Conservation (phyloP, 1,284 basidiomycete genomes). For the Golubevia pallescens region DNA sequence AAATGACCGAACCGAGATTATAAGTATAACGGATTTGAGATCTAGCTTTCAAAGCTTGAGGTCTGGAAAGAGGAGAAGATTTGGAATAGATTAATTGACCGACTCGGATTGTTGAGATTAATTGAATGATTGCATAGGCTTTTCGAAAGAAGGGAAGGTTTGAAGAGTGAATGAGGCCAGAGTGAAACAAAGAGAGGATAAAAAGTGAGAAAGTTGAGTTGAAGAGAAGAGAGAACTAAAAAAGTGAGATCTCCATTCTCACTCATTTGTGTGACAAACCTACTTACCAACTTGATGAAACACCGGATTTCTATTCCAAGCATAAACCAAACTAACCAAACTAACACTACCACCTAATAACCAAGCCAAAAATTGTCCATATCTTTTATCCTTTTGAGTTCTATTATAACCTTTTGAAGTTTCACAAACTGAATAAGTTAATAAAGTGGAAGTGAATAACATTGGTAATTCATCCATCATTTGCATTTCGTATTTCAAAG, state of each 20-base stretch:
- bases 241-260: no score
- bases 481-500: conserved; percentile 45
- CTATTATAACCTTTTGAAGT: conserved; percentile 20
- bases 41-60: background rate
- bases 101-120: conserved; percentile 17
- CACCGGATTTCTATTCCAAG: conserved; percentile 45
- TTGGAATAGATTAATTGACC: conserved; percentile 11
- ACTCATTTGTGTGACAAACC: no score
- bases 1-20: conserved; percentile 31
- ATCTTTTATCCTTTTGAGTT: conserved; percentile 15
- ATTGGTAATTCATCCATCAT: conserved; percentile 59
- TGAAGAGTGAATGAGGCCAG: no score
- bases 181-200: no score
- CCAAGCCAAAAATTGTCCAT: conserved; percentile 21
- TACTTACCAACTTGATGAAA: conserved; percentile 44
- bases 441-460: conserved; percentile 44
- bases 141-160: no score
- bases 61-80: conserved; percentile 20
- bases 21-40: conserved; percentile 19
- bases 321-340: conserved; percentile 39
- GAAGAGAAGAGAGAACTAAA: no score
- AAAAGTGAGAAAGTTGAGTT: no score
- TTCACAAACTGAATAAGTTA: conserved; percentile 46
- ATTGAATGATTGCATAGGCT: conserved; percentile 46
- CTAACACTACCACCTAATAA: conserved; percentile 18